These are phyloP conservation scores for Secale cereale DNA, from an alignment of 176 grass and related monocot species.

Conservation along the genomic window DNA sequence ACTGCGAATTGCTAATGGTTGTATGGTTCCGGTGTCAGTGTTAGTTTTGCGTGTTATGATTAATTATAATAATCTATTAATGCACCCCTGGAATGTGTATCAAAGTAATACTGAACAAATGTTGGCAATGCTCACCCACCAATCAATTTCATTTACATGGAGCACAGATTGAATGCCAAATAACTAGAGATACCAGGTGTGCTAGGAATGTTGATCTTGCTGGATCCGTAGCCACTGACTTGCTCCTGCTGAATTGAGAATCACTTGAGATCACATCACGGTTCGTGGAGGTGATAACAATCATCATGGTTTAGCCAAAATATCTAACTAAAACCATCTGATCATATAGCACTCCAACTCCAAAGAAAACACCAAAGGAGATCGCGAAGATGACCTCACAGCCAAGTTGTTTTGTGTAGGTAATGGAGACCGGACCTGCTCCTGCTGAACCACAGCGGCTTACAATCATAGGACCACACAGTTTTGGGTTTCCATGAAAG, in stretches of 20 bases:
- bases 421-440: background rate
- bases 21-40: background rate
- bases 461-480: conserved; percentile 13
- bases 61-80: too few relatives aligned
- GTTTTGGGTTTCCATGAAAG: conserved; percentile 21
- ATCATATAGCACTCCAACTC: conserved; percentile 36
- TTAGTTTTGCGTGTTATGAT: background rate
- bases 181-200: background rate
- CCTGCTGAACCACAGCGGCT: background rate
- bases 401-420: background rate
- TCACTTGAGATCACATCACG: background rate
- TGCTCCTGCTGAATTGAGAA: background rate
- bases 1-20: background rate
- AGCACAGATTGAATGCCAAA: background rate
- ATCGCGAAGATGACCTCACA: background rate
- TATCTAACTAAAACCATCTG: background rate
- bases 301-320: background rate
- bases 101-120: background rate
- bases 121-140: background rate
- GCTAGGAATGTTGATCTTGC: background rate
- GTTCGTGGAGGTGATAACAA: background rate
- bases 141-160: background rate
- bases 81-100: too few relatives aligned
- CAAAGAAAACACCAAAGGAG: conserved; percentile 24
- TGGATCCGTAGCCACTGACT: background rate